phyloP scores from a whole-genome alignment of 305 asterid genomes.

The Rubia tinctorum region DNA sequence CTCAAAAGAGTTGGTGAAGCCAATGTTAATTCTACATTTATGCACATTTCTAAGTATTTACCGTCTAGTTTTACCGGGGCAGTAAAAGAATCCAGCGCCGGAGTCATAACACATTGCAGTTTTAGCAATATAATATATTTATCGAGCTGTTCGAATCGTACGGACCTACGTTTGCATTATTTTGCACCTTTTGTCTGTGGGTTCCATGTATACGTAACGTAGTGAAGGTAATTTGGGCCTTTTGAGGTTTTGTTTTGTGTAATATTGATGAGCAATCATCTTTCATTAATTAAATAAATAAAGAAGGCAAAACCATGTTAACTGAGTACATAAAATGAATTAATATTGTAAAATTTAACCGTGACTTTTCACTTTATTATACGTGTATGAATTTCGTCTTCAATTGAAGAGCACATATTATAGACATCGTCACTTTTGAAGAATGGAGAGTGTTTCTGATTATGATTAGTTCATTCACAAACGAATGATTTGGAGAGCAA shows the following conservation, averaged over 20 bases:
- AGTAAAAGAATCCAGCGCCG: neutral
- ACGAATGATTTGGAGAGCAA: too few species aligned
- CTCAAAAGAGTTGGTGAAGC: slow-evolving; percentile 13
- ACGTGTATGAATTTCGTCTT: too few species aligned
- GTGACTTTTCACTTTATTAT: too few species aligned
- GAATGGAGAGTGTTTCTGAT: too few species aligned
- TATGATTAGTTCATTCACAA: too few species aligned
- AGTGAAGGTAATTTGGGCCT: neutral
- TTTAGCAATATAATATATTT: neutral
- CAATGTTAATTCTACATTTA: neutral
- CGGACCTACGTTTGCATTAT: neutral
- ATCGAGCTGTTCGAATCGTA: neutral
- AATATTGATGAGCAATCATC: neutral
- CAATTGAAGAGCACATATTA: too few species aligned
- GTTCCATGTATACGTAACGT: neutral
- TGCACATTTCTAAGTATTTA: neutral
- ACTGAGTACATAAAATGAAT: too few species aligned
- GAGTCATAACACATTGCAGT: neutral
- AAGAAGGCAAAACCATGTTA: neutral
- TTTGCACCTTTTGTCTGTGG: neutral
- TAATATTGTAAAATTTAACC: too few species aligned
- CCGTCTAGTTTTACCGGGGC: neutral
- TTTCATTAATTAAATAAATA: neutral
- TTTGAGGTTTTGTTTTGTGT: neutral
- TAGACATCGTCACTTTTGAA: too few species aligned